Evolutionary conservation across 1,284 basidiomycete species (phyloP).

Genomic region (Cryptococcus hybrid): DNA sequence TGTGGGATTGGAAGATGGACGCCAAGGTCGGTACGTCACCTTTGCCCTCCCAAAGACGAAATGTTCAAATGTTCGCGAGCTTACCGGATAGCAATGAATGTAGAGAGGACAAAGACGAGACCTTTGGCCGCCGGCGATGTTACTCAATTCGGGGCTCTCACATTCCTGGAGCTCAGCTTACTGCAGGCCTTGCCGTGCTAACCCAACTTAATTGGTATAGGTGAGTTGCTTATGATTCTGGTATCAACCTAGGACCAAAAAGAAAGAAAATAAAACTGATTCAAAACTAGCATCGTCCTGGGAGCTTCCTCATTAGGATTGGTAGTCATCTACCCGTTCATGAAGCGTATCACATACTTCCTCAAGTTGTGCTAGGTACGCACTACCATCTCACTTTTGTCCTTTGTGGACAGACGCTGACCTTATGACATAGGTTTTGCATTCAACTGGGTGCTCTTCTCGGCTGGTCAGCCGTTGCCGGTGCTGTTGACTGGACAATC

Average conservation of each 20-base stretch:
- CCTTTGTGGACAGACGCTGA: not conserved
- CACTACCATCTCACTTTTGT: not conserved
- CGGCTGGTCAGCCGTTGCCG: constrained; percentile 93
- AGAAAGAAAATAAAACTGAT: not conserved
- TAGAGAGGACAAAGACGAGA: constrained; percentile 63
- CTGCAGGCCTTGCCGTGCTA: constrained; percentile 81
- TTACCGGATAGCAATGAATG: not conserved
- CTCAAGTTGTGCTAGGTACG: constrained; percentile 87
- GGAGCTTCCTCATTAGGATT: constrained; percentile 87
- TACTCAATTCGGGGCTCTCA: constrained; percentile 69
- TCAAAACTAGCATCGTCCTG: constrained; percentile 71
- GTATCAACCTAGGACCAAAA: not conserved
- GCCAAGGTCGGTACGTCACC: constrained; percentile 74
- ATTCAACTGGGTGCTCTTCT: constrained; percentile 96
- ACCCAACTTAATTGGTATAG: constrained; percentile 94
- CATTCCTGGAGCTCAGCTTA: constrained; percentile 78
- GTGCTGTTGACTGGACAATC: constrained; percentile 75
- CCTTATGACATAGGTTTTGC: constrained; percentile 64
- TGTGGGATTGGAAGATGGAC: constrained; percentile 95
- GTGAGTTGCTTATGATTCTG: constrained; percentile 51
- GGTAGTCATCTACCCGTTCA: constrained; percentile 88
- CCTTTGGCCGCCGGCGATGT: constrained; percentile 82
- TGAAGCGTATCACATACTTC: constrained; percentile 98
- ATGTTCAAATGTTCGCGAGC: not conserved
- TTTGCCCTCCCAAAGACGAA: not conserved